Evolutionary conservation across 108 stramenopile species (phyloP).

Genomic region (Nannochloropsis gaditana): DNA sequence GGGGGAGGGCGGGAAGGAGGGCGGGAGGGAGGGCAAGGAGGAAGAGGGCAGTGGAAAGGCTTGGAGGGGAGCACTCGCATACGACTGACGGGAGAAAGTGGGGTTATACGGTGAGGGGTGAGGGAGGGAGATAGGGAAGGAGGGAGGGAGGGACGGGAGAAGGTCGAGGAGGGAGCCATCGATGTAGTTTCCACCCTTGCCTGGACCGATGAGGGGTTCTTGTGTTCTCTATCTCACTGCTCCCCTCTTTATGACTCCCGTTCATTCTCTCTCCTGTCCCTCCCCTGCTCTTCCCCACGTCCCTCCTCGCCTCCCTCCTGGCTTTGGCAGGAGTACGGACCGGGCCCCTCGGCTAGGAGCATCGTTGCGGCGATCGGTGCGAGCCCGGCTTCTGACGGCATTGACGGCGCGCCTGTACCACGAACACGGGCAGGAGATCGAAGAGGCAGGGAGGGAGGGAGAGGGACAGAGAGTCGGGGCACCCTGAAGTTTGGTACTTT

Average conservation of each 20-base stretch:
- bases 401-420: not conserved
- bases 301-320: not conserved
- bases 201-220: not conserved
- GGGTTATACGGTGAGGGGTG: not conserved
- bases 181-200: not conserved
- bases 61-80: not conserved
- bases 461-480: not conserved
- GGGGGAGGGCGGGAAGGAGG: not conserved
- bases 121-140: not conserved
- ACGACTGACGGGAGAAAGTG: not conserved
- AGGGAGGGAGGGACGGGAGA: not conserved
- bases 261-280: not conserved
- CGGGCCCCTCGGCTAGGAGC: not conserved
- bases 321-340: not conserved
- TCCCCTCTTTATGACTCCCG: not conserved
- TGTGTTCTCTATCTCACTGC: too few species aligned
- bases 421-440: not conserved
- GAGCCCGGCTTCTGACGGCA: not conserved
- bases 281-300: too few species aligned
- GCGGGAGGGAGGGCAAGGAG: not conserved
- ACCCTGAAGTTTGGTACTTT: not conserved
- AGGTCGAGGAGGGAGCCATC: not conserved
- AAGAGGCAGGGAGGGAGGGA: not conserved
- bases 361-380: not conserved
- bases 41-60: not conserved